Evolutionary conservation across 2,329 filamentous ascomycete species (phyloP), one percentile per base, ranked within the genome.

Genomic region (Trichoderma sp.): DNA sequence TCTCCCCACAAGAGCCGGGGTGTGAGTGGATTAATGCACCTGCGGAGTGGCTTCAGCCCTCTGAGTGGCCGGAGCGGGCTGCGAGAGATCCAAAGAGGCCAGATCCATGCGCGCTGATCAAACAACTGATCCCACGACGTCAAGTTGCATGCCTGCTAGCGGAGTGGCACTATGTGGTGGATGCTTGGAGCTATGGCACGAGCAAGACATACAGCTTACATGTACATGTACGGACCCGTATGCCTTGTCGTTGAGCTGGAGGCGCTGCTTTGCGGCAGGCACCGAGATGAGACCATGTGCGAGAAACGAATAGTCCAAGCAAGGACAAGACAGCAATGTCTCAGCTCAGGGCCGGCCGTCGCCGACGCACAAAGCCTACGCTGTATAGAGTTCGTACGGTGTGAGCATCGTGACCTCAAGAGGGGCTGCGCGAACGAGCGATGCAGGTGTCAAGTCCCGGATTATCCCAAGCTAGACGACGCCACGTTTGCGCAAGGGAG

Each of bases 91-190:
- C 54, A 66, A 51, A 34, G 64, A 66, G 64, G 54, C 37, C 51
- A 66, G 64, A 66, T 66, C 64, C 64, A 66, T 59, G 54, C 39
- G 64, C 49, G 64, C 64, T 66, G 64, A 66, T 66, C 64, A 66
- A 58, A 66, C 64, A 66, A 39, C 21, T 28, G 18, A 56, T 43
- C 39, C 39, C 39, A 43, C 16, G 55, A 39, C 55, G 56, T 59
- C 56, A 59, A 55, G 56, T 37, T 21, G 56, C 56, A 59, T 59
- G 32, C 56, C 34, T 46, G 54, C 39, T 28, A 32, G 30, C 28
- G 28, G 28, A 32, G 26, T 56, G 26, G 28, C 54, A 16, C 52
- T 32, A 55, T 32, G n/a, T 24, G 52, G 52, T 55, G 52, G 26
- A 18, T 55, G 16, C 59, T 63, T 34, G 46, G 21, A 49, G 46